Evolutionary conservation across 768 basidiomycete species (phyloP).

Genomic region (Lactarius hatsudake): DNA sequence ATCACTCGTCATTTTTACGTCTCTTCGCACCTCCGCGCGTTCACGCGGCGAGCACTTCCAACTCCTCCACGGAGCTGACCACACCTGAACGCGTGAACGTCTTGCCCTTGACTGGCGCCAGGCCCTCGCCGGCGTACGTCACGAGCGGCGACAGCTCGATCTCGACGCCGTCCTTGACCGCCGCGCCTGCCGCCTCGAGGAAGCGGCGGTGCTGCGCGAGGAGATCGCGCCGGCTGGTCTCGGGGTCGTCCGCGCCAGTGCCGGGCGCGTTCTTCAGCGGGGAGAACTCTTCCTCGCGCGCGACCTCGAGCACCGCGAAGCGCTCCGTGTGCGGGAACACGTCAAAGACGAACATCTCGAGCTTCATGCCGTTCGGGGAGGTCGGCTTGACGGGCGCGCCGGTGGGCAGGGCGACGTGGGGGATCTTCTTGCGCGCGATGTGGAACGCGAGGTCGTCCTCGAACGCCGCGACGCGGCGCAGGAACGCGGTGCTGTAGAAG

Average conservation of each 20-base stretch:
- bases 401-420: conserved; percentile 66
- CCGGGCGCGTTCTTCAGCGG: conserved; percentile 98
- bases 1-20: neutral
- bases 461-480: conserved; percentile 73
- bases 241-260: conserved; percentile 83
- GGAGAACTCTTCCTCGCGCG: conserved; percentile 87
- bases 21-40: neutral
- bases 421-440: conserved; percentile 97
- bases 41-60: conserved; percentile 59
- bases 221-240: conserved; percentile 86
- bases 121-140: conserved; percentile 89
- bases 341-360: conserved; percentile 98
- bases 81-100: conserved; percentile 72
- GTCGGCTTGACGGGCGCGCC: conserved; percentile 74
- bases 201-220: conserved; percentile 85
- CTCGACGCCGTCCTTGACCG: conserved; percentile 67
- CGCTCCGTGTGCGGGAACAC: conserved; percentile 89
- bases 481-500: conserved; percentile 89
- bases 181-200: conserved; percentile 76
- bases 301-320: conserved; percentile 88
- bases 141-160: conserved; percentile 89
- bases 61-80: conserved; percentile 61
- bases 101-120: conserved; percentile 76
- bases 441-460: conserved; percentile 93
- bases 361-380: conserved; percentile 98